Evolutionary conservation across 768 basidiomycete species (phyloP).

Genomic region (Imleria badia): DNA sequence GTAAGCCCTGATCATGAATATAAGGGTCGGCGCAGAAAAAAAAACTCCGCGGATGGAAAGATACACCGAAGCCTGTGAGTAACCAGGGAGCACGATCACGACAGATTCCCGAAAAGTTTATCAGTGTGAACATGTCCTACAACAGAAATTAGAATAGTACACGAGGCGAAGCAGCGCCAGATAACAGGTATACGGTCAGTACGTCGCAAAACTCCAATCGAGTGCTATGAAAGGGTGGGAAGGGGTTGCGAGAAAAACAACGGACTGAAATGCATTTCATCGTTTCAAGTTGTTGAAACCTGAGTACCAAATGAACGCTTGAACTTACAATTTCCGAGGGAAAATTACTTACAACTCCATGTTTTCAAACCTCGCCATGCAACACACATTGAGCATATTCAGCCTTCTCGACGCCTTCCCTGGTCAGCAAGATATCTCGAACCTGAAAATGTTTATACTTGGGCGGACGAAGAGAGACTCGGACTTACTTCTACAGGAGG

Average conservation of each 20-base stretch:
- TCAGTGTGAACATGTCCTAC: background rate
- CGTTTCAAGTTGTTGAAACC: background rate
- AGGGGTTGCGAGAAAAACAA: background rate
- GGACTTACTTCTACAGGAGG: conserved; percentile 73
- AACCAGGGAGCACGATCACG: too few species aligned
- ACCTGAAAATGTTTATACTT: conserved; percentile 46
- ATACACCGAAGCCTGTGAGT: too few species aligned
- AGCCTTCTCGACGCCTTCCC: conserved; percentile 54
- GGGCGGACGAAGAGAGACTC: background rate
- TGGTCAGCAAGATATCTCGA: conserved; percentile 70
- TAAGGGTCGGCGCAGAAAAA: too few species aligned
- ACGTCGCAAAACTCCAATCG: background rate
- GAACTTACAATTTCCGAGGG: background rate
- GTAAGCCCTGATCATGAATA: too few species aligned
- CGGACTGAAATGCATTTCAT: background rate
- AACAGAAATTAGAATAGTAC: background rate
- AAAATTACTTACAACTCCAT: background rate
- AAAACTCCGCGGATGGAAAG: too few species aligned
- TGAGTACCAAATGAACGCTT: background rate
- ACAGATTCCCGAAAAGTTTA: background rate
- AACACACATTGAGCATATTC: conserved; percentile 67
- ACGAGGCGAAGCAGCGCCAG: background rate
- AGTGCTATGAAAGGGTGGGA: background rate
- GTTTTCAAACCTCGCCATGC: conserved; percentile 37
- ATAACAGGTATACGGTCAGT: conserved; percentile 4